These are phyloP conservation scores for Scedosporium dehoogii DNA, from an alignment of 2,329 filamentous ascomycete species.

Conservation along the genomic window DNA sequence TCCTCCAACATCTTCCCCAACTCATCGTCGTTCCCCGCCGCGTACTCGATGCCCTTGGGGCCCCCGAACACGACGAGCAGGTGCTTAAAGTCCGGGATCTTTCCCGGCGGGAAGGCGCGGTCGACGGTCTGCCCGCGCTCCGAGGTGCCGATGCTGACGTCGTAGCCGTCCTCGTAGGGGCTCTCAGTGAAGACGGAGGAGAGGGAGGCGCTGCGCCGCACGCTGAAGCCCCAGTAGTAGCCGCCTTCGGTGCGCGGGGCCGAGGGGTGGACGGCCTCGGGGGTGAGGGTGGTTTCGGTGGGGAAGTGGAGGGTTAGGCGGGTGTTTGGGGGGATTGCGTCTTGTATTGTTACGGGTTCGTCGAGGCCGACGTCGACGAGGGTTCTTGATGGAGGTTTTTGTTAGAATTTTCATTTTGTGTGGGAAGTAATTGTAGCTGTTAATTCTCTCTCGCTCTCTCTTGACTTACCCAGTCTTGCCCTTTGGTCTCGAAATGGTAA, in stretches of 20 bases:
- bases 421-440: not conserved
- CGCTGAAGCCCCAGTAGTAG: slow-evolving; percentile 79
- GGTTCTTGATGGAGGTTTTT: slow-evolving; percentile 30
- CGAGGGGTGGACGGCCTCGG: slow-evolving; percentile 56
- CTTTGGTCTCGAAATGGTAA: slow-evolving; percentile 38
- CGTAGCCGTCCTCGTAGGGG: slow-evolving; percentile 67
- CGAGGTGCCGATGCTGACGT: slow-evolving; percentile 73
- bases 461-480: slow-evolving; percentile 25
- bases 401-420: not conserved
- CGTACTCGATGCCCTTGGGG: slow-evolving; percentile 68
- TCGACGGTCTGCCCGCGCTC: slow-evolving; percentile 55
- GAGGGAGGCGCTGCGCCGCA: slow-evolving; percentile 56
- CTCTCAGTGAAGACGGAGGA: slow-evolving; percentile 70
- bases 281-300: slow-evolving; percentile 32
- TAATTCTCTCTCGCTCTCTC: not conserved
- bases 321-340: slow-evolving; percentile 57
- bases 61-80: slow-evolving; percentile 73
- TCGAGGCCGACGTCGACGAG: slow-evolving; percentile 49
- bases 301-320: slow-evolving; percentile 64
- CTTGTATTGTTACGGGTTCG: slow-evolving; percentile 43
- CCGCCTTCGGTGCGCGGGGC: slow-evolving; percentile 64
- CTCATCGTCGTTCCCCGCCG: slow-evolving; percentile 50
- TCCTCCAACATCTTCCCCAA: slow-evolving; percentile 52
- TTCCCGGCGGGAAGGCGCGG: slow-evolving; percentile 28
- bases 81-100: slow-evolving; percentile 48